Conservation (phyloP, 2,329 filamentous ascomycete genomes). For the Neonectria faginata region DNA sequence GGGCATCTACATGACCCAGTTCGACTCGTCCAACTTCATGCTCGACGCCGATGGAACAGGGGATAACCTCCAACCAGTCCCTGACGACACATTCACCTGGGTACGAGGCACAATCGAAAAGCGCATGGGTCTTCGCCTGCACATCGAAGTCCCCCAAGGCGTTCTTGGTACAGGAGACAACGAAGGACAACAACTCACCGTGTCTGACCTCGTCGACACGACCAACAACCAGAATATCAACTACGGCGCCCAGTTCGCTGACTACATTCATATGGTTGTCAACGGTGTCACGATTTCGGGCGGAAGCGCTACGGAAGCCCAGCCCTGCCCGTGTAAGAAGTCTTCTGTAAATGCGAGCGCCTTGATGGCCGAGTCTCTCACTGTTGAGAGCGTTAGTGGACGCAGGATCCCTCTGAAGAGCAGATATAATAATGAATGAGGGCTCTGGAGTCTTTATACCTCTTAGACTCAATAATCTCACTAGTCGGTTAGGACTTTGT, state of each 20-base stretch:
- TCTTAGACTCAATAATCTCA: neutral
- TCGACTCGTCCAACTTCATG: conserved; percentile 10
- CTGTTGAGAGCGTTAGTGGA: neutral
- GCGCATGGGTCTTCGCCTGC: conserved; percentile 16
- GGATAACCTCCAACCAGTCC: neutral
- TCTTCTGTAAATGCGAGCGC: neutral
- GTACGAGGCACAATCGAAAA: conserved; percentile 12
- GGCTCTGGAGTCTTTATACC: neutral
- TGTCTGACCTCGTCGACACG: conserved; percentile 17
- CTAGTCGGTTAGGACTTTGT: neutral
- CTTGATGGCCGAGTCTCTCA: neutral
- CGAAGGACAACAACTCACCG: conserved; percentile 17
- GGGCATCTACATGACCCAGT: conserved; percentile 18
- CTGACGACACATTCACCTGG: conserved; percentile 10
- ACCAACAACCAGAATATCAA: conserved; percentile 8
- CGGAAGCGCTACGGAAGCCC: neutral
- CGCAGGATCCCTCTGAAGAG: neutral
- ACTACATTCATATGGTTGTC: conserved; percentile 20
- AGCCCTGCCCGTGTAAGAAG: neutral
- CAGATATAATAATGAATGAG: neutral
- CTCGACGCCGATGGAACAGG: conserved; percentile 17
- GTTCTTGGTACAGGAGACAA: conserved; percentile 12
- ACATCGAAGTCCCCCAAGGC: conserved; percentile 21
- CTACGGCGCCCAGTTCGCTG: conserved; percentile 24
- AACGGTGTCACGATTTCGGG: conserved; percentile 3